Conservation (phyloP, 208 protist genomes). For the Leishmania braziliensis region DNA sequence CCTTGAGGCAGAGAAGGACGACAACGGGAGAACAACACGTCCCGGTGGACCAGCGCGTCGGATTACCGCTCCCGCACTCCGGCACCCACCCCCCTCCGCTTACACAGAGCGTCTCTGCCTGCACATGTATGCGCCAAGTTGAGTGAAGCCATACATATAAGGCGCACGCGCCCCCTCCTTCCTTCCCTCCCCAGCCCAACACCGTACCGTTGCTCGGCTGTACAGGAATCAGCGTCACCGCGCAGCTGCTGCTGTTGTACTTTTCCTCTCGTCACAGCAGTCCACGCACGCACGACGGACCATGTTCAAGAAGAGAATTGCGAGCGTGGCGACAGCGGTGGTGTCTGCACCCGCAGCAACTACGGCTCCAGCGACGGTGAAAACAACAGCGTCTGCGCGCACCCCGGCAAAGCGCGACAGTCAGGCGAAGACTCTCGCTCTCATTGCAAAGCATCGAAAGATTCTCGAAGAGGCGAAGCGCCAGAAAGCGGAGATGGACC, state of each 20-base stretch:
- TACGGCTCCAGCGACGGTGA: neutral
- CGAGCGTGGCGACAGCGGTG: conserved; percentile 7
- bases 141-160: neutral
- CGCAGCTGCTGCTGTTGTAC: neutral
- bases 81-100: neutral
- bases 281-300: neutral
- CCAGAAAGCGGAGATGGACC: conserved; percentile 28
- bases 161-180: neutral
- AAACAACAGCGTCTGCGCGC: conserved; percentile 2
- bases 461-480: conserved; percentile 34
- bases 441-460: conserved; percentile 36
- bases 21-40: neutral
- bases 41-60: neutral
- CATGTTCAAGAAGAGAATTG: conserved; percentile 56
- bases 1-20: neutral
- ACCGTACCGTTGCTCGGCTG: neutral
- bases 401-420: neutral
- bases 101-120: neutral
- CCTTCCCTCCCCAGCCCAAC: neutral
- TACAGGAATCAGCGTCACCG: neutral
- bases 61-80: neutral
- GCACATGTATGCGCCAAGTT: neutral
- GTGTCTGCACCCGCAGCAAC: conserved; percentile 6
- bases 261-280: neutral
- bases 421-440: conserved; percentile 19